phyloP scores from a whole-genome alignment of 1,284 basidiomycete species.

The Flammula alnicola region DNA sequence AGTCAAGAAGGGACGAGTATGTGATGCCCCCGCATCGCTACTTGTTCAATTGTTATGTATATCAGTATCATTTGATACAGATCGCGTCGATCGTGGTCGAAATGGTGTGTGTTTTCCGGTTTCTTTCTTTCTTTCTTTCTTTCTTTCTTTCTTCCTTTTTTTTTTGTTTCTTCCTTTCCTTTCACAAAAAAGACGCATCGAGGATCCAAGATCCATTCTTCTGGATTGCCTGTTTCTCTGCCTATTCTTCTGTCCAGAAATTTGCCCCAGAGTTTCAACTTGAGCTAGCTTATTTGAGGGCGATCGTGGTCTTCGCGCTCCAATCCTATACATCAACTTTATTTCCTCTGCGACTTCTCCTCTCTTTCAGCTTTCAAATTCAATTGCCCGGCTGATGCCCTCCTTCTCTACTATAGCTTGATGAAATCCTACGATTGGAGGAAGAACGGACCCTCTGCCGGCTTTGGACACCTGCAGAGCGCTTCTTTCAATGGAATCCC shows the following conservation, averaged over 20 bases:
- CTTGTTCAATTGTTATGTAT: constrained; percentile 73
- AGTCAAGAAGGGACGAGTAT: constrained; percentile 23
- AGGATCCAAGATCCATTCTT: background rate
- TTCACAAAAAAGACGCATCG: too few relatives aligned
- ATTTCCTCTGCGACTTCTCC: too few relatives aligned
- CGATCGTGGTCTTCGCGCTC: too few relatives aligned
- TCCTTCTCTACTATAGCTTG: constrained; percentile 23
- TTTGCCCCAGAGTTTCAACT: too few relatives aligned
- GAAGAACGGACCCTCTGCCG: constrained; percentile 49
- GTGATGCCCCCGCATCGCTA: constrained; percentile 62
- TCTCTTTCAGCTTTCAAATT: too few relatives aligned
- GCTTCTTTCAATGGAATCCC: constrained; percentile 47
- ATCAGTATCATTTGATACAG: constrained; percentile 72
- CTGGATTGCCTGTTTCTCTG: too few relatives aligned
- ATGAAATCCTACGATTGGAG: constrained; percentile 33
- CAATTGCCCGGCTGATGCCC: too few relatives aligned
- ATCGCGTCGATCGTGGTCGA: constrained; percentile 51
- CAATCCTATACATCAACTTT: too few relatives aligned
- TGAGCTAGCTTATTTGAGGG: background rate
- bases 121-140: too few relatives aligned
- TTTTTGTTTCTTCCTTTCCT: background rate
- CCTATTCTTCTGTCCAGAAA: too few relatives aligned
- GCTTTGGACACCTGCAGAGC: constrained; percentile 72
- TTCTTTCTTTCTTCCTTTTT: too few relatives aligned
- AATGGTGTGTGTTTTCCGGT: constrained; percentile 45